phyloP scores from a whole-genome alignment of 345 rosid genomes.

The Linum tenue region DNA sequence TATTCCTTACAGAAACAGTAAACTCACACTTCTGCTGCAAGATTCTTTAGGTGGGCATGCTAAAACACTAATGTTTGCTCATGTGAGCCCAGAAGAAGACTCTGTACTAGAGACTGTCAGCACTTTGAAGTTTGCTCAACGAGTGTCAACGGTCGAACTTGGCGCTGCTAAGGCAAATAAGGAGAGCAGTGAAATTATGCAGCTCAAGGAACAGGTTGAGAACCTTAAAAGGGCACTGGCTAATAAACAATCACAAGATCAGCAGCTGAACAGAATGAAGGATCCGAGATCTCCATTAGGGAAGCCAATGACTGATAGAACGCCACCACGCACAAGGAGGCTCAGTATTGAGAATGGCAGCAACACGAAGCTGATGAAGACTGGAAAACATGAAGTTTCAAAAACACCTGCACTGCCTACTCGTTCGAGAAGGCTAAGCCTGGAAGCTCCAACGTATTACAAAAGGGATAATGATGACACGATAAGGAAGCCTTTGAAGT shows the following conservation, averaged over 20 bases:
- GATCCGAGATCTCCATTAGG: constrained; percentile 31
- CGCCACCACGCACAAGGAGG: constrained; percentile 68
- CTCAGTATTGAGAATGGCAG: constrained; percentile 50
- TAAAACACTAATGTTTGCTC: constrained; percentile 89
- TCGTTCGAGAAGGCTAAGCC: constrained; percentile 47
- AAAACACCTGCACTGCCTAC: constrained; percentile 41
- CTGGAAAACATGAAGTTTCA: constrained; percentile 26
- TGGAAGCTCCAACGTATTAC: constrained; percentile 49
- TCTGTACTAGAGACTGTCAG: constrained; percentile 74
- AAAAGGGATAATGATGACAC: constrained; percentile 21
- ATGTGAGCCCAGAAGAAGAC: constrained; percentile 78
- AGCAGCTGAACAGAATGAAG: constrained; percentile 24
- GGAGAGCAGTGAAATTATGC: constrained; percentile 69
- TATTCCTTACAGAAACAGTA: constrained; percentile 95
- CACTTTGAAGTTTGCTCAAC: constrained; percentile 85
- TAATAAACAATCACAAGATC: constrained; percentile 37
- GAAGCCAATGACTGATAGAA: constrained; percentile 35
- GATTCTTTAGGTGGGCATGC: constrained; percentile 91
- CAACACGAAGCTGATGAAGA: constrained; percentile 28
- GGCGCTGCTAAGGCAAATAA: constrained; percentile 75
- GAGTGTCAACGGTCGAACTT: constrained; percentile 74
- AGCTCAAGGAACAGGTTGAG: constrained; percentile 83
- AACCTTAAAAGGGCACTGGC: constrained; percentile 73
- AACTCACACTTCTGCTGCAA: constrained; percentile 85
- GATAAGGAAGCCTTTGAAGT: constrained; percentile 13